Percentiles rank a stretch among this genome's conserved stretches.
phyloP scores from a whole-genome alignment of 495 filamentous ascomycete genomes.

The Rostrohypoxylon terebratum region DNA sequence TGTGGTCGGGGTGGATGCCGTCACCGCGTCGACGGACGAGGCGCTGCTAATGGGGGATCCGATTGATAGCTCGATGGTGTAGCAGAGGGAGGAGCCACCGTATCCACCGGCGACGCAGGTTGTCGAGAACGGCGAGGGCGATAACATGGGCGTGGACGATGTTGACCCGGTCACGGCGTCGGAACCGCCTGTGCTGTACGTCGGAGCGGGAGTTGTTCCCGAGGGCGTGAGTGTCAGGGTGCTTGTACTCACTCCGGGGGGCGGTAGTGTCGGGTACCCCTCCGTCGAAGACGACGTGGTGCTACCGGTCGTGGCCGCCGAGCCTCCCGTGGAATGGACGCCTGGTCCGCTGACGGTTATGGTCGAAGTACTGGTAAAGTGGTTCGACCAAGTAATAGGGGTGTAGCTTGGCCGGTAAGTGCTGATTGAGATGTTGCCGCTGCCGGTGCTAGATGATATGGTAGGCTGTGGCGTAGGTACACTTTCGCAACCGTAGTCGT shows the following conservation, averaged over 20 bases:
- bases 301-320: conserved; percentile 23
- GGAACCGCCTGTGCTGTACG: conserved; percentile 27
- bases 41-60: not conserved
- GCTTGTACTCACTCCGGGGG: not conserved
- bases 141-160: not conserved
- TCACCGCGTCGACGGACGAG: conserved; percentile 25
- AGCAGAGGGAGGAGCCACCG: conserved; percentile 29
- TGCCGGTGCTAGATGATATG: conserved; percentile 16
- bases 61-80: conserved; percentile 1
- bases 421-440: conserved; percentile 15
- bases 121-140: conserved; percentile 5
- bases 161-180: conserved; percentile 30
- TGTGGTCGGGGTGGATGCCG: conserved; percentile 27
- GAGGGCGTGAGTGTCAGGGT: conserved; percentile 14
- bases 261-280: conserved; percentile 26
- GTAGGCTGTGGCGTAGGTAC: conserved; percentile 23
- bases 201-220: not conserved
- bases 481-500: conserved; percentile 38
- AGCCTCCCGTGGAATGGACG: conserved; percentile 19
- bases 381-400: conserved; percentile 1
- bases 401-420: not conserved
- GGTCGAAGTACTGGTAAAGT: conserved; percentile 24
- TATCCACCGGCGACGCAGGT: conserved; percentile 38
- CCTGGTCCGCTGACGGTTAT: not conserved
- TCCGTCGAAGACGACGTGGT: conserved; percentile 3